Conservation (phyloP, 2,329 filamentous ascomycete species). For the Penicillium sp. region DNA sequence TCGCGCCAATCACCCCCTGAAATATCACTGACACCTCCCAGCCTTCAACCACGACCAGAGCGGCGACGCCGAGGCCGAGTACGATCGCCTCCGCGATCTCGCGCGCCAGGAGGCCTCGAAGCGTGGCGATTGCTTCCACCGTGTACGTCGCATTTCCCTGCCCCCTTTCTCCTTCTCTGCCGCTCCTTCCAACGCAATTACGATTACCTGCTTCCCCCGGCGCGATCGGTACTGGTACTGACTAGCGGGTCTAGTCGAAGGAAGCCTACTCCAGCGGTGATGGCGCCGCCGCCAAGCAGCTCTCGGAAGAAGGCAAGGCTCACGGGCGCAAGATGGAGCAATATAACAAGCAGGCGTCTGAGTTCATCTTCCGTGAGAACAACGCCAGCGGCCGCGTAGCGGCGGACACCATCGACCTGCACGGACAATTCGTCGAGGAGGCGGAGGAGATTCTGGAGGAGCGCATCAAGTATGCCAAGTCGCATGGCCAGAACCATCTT, state of each 20-base stretch:
- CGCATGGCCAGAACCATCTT: constrained; percentile 76
- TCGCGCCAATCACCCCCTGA: background rate
- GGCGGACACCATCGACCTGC: constrained; percentile 86
- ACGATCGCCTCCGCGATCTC: constrained; percentile 84
- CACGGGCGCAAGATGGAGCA: constrained; percentile 84
- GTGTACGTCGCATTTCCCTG: constrained; percentile 50
- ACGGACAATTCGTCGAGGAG: constrained; percentile 93
- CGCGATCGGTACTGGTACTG: constrained; percentile 5
- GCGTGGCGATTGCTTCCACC: constrained; percentile 76
- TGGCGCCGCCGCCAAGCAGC: constrained; percentile 77
- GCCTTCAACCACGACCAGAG: constrained; percentile 76
- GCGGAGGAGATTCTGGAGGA: constrained; percentile 88
- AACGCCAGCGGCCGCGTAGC: constrained; percentile 77
- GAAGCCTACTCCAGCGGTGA: constrained; percentile 84
- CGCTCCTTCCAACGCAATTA: background rate
- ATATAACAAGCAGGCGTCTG: constrained; percentile 88
- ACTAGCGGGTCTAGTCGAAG: constrained; percentile 57
- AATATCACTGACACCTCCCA: constrained; percentile 40
- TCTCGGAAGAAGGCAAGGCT: constrained; percentile 82
- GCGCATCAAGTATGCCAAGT: constrained; percentile 77
- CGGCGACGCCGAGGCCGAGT: constrained; percentile 77
- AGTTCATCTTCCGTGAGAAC: constrained; percentile 95
- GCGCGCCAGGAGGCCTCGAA: constrained; percentile 81
- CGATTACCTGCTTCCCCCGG: background rate
- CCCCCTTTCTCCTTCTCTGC: background rate